These are phyloP conservation scores for sunflower (Helianthus annuus) DNA, from an alignment of 129 eudicot genomes.

Conservation along the genomic window DNA sequence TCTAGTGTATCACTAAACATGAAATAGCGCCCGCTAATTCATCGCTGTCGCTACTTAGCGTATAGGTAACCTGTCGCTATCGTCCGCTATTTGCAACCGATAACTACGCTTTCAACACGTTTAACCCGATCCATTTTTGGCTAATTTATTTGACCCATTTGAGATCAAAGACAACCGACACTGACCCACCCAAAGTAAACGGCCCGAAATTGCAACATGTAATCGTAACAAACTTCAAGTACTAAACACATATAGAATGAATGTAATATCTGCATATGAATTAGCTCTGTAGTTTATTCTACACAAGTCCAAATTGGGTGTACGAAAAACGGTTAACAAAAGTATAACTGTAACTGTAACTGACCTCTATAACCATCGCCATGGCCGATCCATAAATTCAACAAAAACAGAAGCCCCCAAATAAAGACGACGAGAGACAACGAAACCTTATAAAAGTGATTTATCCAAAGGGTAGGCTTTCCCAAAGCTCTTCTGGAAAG, in stretches of 20 bases:
- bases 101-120: not conserved
- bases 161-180: not conserved
- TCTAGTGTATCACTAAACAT: too few species aligned
- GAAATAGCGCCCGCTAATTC: too few species aligned
- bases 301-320: not conserved
- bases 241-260: too few species aligned
- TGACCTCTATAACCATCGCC: conserved; percentile 82
- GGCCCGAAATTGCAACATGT: not conserved
- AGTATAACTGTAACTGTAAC: conserved; percentile 11
- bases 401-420: conserved; percentile 83
- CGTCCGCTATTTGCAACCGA: too few species aligned
- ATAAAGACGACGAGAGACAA: conserved; percentile 62
- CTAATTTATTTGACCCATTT: not conserved
- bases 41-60: too few species aligned
- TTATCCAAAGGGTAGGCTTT: conserved; percentile 53
- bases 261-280: not conserved
- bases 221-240: not conserved
- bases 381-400: conserved; percentile 70
- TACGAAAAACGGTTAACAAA: not conserved
- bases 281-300: not conserved
- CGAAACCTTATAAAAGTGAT: conserved; percentile 59
- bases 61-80: too few species aligned
- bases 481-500: conserved; percentile 78
- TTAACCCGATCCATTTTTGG: not conserved
- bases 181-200: conserved; percentile 15